Percentiles rank a stretch among this genome's conserved stretches.
Conservation (phyloP, 495 filamentous ascomycete genomes). For the Xylaria bambusicola region DNA sequence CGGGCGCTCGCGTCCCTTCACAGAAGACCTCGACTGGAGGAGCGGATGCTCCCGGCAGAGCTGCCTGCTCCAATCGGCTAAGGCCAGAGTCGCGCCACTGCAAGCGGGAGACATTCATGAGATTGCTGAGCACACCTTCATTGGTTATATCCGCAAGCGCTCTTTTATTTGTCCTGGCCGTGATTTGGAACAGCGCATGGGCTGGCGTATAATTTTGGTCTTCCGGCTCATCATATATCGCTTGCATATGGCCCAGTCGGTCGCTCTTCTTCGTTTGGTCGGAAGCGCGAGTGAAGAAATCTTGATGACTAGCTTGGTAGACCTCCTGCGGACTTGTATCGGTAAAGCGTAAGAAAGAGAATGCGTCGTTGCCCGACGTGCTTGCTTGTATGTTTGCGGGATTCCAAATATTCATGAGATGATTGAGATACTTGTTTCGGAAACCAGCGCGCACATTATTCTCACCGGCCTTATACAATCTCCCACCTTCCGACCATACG, state of each 20-base stretch:
- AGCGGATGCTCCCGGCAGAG: slow-evolving; percentile 73
- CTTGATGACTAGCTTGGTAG: slow-evolving; percentile 59
- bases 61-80: slow-evolving; percentile 75
- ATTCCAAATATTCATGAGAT: slow-evolving; percentile 87
- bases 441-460: slow-evolving; percentile 77
- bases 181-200: slow-evolving; percentile 79
- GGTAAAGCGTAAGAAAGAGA: slow-evolving; percentile 89
- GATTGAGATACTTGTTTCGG: slow-evolving; percentile 67
- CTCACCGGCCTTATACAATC: slow-evolving; percentile 73
- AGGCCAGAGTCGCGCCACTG: slow-evolving; percentile 71
- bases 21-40: slow-evolving; percentile 82
- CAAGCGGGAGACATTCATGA: slow-evolving; percentile 77
- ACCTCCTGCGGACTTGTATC: slow-evolving; percentile 76
- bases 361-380: slow-evolving; percentile 59
- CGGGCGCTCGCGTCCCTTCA: slow-evolving; percentile 62
- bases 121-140: slow-evolving; percentile 69
- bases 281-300: slow-evolving; percentile 61
- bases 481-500: slow-evolving; percentile 72
- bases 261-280: slow-evolving; percentile 54
- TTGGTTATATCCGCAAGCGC: slow-evolving; percentile 69
- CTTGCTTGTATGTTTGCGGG: slow-evolving; percentile 72
- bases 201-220: slow-evolving; percentile 65
- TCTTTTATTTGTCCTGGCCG: slow-evolving; percentile 65
- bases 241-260: slow-evolving; percentile 48
- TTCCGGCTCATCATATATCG: slow-evolving; percentile 46